Conservation (phyloP, 139 green algal genomes). For the Chlorella sp. region DNA sequence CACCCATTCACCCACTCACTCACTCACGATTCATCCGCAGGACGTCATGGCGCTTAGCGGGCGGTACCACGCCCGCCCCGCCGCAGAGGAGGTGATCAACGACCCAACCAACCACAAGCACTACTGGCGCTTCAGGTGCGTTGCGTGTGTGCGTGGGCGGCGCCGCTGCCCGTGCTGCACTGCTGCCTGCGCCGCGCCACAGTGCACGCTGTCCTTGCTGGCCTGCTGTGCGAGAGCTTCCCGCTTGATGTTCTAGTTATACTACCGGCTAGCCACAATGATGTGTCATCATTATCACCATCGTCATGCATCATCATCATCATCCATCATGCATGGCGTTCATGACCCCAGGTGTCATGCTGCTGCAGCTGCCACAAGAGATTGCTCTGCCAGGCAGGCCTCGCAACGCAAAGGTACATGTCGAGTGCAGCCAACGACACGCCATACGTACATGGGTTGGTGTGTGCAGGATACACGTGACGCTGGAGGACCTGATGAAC, state of each 20-base stretch:
- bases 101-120: slow-evolving; percentile 89
- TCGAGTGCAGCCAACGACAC: not conserved
- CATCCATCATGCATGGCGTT: not conserved
- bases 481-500: not conserved
- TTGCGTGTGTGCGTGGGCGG: not conserved
- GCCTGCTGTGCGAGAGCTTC: too few relatives aligned
- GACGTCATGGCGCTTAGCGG: slow-evolving; percentile 51
- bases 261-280: too few relatives aligned
- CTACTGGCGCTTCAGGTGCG: slow-evolving; percentile 82
- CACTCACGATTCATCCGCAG: too few relatives aligned
- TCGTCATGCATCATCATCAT: too few relatives aligned
- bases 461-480: not conserved
- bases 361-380: not conserved
- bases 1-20: too few relatives aligned
- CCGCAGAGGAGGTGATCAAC: slow-evolving; percentile 91
- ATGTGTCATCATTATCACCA: too few relatives aligned
- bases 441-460: too few relatives aligned
- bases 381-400: not conserved
- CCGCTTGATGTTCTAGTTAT: too few relatives aligned
- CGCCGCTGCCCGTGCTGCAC: not conserved
- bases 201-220: not conserved
- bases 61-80: slow-evolving; percentile 33
- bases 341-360: not conserved
- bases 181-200: not conserved
- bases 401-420: not conserved